phyloP scores from a whole-genome alignment of 2,329 filamentous ascomycete species.

The Chrysoporthe cubensis region DNA sequence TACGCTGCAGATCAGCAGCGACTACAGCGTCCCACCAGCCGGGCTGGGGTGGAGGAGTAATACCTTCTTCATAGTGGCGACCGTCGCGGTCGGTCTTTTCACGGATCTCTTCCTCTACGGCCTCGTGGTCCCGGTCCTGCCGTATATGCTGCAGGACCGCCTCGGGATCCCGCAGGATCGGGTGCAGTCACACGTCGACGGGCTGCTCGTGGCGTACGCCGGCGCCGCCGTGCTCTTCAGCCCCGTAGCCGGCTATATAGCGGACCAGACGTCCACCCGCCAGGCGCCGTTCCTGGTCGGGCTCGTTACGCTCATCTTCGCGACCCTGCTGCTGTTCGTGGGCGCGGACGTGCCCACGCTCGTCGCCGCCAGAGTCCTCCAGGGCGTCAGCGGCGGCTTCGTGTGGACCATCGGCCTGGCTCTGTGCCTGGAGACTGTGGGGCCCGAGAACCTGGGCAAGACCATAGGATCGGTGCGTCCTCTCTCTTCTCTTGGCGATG shows the following conservation, averaged over 20 bases:
- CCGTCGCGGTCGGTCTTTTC: constrained; percentile 59
- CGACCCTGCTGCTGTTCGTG: constrained; percentile 58
- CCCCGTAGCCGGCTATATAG: constrained; percentile 56
- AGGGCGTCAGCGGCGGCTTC: constrained; percentile 60
- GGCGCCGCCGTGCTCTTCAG: constrained; percentile 55
- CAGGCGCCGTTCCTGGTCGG: constrained; percentile 62
- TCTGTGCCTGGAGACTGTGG: constrained; percentile 62
- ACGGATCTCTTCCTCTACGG: constrained; percentile 64
- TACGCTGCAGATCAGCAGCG: constrained; percentile 20
- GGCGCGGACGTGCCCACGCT: constrained; percentile 53
- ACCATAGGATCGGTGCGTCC: constrained; percentile 59
- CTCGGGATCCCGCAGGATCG: constrained; percentile 50
- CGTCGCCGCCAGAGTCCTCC: constrained; percentile 56
- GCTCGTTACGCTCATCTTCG: constrained; percentile 53
- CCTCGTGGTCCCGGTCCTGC: constrained; percentile 61
- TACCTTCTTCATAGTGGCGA: constrained; percentile 60
- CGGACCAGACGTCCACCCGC: constrained; percentile 57
- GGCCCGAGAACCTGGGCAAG: constrained; percentile 58
- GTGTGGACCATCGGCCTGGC: constrained; percentile 65
- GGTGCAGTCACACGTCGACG: constrained; percentile 57
- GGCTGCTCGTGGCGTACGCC: constrained; percentile 58
- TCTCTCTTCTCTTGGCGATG: neutral
- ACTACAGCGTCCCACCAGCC: constrained; percentile 17
- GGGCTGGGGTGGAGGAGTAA: constrained; percentile 55
- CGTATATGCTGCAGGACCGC: constrained; percentile 58